Conservation (phyloP, 2,329 filamentous ascomycete species). For the Sporothrix variecibatus region DNA sequence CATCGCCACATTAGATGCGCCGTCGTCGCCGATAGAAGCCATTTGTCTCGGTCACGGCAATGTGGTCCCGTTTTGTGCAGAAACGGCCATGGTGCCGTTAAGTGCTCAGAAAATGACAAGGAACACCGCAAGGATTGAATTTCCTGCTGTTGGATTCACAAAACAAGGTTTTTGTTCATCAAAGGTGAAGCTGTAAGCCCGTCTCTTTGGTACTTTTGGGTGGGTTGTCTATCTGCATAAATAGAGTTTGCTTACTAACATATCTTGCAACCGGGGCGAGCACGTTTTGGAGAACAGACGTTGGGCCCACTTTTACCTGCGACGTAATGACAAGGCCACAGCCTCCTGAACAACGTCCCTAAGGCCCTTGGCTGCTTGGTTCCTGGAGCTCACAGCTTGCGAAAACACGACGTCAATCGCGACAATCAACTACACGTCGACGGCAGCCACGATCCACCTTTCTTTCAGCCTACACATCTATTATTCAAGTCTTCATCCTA, state of each 20-base stretch:
- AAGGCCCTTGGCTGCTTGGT: not conserved
- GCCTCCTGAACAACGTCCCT: slow-evolving; percentile 11
- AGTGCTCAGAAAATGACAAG: not conserved
- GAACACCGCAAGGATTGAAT: not conserved
- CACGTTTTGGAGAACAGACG: not conserved
- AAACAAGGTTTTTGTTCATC: not conserved
- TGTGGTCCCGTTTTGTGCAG: not conserved
- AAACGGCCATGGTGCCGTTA: not conserved
- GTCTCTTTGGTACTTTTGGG: not conserved
- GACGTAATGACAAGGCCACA: slow-evolving; percentile 13
- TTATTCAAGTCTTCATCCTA: not conserved
- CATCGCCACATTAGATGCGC: not conserved
- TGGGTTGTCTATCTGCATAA: not conserved
- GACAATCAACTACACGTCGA: not conserved
- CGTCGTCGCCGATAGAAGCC: not conserved
- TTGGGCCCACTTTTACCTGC: not conserved
- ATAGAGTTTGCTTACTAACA: not conserved
- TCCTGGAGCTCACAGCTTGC: not conserved
- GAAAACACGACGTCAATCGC: not conserved
- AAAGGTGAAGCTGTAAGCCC: slow-evolving; percentile 15
- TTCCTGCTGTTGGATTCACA: not conserved
- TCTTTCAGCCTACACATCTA: not conserved
- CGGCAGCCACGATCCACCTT: not conserved
- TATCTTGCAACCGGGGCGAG: not conserved
- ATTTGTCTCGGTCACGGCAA: not conserved